A percentile compares a stretch with the other conserved stretches of the same genome.
Conservation (phyloP, 192 early-diverging fungal species). For the Spizellomyces punctatus region DNA sequence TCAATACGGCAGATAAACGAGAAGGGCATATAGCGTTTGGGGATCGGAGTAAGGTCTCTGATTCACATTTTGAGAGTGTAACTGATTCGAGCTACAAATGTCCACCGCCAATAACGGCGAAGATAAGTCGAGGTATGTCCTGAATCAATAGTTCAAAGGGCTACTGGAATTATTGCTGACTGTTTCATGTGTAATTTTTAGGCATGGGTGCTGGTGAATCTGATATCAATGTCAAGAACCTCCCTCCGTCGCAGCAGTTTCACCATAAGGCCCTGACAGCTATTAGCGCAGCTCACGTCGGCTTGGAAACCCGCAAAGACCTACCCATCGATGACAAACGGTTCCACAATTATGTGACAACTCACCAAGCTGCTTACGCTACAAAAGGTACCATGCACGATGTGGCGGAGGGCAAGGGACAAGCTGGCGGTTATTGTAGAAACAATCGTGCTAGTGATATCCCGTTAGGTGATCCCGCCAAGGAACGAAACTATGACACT, state of each 20-base stretch:
- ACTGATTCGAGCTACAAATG: slow-evolving; percentile 22
- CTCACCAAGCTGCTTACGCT: slow-evolving; percentile 39
- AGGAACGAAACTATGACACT: slow-evolving; percentile 32
- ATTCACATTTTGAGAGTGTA: slow-evolving; percentile 24
- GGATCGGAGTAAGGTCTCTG: slow-evolving; percentile 24
- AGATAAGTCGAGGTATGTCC: too few species aligned
- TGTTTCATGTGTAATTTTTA: too few species aligned
- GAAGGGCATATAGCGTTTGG: slow-evolving; percentile 43
- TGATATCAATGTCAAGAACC: slow-evolving; percentile 1
- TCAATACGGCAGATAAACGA: slow-evolving; percentile 16
- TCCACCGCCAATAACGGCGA: neutral
- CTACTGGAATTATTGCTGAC: too few species aligned
- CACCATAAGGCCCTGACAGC: slow-evolving; percentile 29
- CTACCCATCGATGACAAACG: slow-evolving; percentile 45
- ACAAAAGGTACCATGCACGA: neutral
- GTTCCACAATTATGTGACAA: slow-evolving; percentile 39
- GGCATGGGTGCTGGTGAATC: neutral
- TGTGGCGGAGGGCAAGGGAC: neutral
- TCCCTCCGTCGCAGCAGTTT: slow-evolving; percentile 17
- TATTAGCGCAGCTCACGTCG: slow-evolving; percentile 37
- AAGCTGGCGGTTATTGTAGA: slow-evolving; percentile 10
- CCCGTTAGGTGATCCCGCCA: slow-evolving; percentile 35
- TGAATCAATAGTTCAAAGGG: too few species aligned
- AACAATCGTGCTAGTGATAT: slow-evolving; percentile 39
- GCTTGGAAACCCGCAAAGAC: slow-evolving; percentile 38